Evolutionary conservation across 2,329 filamentous ascomycete species (phyloP).

Genomic region (Penicillium sp.): DNA sequence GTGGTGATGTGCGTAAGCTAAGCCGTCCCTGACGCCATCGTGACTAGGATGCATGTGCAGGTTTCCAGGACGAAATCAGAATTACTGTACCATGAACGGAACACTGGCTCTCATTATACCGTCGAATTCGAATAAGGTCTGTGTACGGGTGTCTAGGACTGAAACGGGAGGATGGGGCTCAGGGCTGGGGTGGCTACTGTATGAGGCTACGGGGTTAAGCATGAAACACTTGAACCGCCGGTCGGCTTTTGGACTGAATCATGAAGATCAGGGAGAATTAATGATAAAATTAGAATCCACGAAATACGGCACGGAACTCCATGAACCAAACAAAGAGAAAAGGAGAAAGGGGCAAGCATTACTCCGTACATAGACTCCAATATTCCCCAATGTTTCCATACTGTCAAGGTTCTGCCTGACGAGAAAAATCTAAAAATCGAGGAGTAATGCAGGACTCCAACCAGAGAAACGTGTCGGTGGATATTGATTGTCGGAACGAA

Average conservation of each 20-base stretch:
- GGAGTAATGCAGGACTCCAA: neutral
- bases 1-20: constrained; percentile 1
- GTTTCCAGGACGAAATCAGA: neutral
- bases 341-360: neutral
- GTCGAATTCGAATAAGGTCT: neutral
- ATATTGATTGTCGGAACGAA: constrained; percentile 11
- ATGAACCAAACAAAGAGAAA: neutral
- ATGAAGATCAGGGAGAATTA: neutral
- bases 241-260: neutral
- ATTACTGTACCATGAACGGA: neutral
- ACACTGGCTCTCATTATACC: neutral
- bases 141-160: neutral
- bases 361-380: neutral
- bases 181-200: neutral
- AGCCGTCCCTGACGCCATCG: neutral
- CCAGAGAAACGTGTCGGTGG: constrained; percentile 1
- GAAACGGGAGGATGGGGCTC: neutral
- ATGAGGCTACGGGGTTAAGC: constrained; percentile 3
- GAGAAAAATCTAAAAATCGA: neutral
- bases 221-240: constrained; percentile 2
- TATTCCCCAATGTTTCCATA: neutral
- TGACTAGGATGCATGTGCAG: neutral
- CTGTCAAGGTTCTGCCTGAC: too few species aligned
- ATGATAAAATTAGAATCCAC: neutral
- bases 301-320: neutral